These are phyloP conservation scores for Coemansia sp. DNA, from an alignment of 192 early-diverging fungal genomes.

Conservation along the genomic window DNA sequence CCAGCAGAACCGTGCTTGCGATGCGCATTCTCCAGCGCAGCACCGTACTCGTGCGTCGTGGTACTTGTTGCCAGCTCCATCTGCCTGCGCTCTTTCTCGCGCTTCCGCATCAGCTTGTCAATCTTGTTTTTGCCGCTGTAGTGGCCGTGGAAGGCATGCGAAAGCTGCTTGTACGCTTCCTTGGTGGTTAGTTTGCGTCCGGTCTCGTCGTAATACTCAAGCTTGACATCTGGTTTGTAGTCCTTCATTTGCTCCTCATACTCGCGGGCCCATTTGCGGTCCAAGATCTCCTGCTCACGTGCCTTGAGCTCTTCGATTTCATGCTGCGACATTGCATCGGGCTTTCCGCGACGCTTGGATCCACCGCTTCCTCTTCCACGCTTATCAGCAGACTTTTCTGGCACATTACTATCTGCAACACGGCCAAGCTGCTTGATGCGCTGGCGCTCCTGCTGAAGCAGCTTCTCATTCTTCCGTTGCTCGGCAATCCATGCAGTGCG, in stretches of 20 bases:
- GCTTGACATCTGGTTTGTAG: conserved; percentile 86
- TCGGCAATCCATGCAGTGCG: conserved; percentile 71
- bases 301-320: conserved; percentile 47
- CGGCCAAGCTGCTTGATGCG: conserved; percentile 65
- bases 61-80: conserved; percentile 72
- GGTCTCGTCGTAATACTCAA: conserved; percentile 89
- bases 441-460: conserved; percentile 63
- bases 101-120: conserved; percentile 80
- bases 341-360: conserved; percentile 41
- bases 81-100: conserved; percentile 78
- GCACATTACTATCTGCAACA: neutral
- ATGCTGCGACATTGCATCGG: conserved; percentile 32
- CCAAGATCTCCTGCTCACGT: conserved; percentile 50
- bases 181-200: conserved; percentile 80
- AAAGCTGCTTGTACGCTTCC: conserved; percentile 88
- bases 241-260: conserved; percentile 83
- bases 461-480: conserved; percentile 61
- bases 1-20: conserved; percentile 72
- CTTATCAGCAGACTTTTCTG: neutral
- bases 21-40: conserved; percentile 70
- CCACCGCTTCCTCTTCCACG: neutral
- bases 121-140: conserved; percentile 92
- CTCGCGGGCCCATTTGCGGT: conserved; percentile 68
- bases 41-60: conserved; percentile 75
- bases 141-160: conserved; percentile 96